Base-by-base conservation (phyloP, 2,329 filamentous ascomycete genomes). In the Thelonectria discophora region DNA sequence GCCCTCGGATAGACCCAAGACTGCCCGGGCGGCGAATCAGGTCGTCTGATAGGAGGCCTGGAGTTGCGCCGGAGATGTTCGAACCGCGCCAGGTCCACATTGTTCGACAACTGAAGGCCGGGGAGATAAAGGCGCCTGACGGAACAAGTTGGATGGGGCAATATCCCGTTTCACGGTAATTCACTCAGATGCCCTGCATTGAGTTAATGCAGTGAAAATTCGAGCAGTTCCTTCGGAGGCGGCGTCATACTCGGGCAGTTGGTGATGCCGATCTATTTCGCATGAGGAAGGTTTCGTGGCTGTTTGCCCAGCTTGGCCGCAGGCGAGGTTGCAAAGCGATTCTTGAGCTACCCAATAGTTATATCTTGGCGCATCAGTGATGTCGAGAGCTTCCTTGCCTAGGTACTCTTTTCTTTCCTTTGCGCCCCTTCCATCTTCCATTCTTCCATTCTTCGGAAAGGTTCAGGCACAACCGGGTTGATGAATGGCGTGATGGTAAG, bases 61-160 rank as follows among this genome's bases (percentile, higher is more conserved):
- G 55, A 65, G 63, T 58, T 50, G 55, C 40, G 30, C 68, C 70
- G 70, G 70, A 72, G 70, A 72, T 72, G 64, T 68, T 51, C 58
- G 54, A 68, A 69, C 50, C 69, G 58, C 55, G 13, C 46, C 42
- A 53, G 69, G 51, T 65, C 69, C 65, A 56, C 69, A 39, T 20
- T 27, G 32, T 27, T 20, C 13, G 39, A 17, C 53, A 50, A 47
- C 42, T 43, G 47, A 51, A 5, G 15, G 40, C 15, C 39, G 48
- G 37, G 42, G 37, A 56, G 51, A 63, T 63, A 60, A 57, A 56
- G 49, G 47, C 21, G 20, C 21, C 20, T 34, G 46, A 50, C n/a
- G 11, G 13, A 37, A 40, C 10, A 39, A 43, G 40, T n/a, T 20
- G 40, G 10, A 43, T 43, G n/a, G 10, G 40, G 18, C 18, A 43